Evolutionary conservation across 768 basidiomycete genomes (phyloP).

Genomic region (Brasilioporus rufonigricans): DNA sequence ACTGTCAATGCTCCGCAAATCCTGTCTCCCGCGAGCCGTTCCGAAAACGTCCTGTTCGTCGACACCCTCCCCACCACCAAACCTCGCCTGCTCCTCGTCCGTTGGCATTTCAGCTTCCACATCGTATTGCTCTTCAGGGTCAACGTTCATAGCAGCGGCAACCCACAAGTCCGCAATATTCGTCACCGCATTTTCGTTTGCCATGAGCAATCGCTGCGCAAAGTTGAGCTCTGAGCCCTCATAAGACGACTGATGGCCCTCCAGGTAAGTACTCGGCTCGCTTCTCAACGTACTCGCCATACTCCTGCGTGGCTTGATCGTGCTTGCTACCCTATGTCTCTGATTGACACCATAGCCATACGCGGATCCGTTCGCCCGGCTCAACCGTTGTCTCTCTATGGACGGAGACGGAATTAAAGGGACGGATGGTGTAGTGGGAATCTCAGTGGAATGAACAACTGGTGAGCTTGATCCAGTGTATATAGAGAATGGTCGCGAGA

Average conservation of each 20-base stretch:
- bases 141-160: slow-evolving; percentile 92
- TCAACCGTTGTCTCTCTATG: slow-evolving; percentile 47
- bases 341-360: slow-evolving; percentile 70
- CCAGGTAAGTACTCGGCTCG: slow-evolving; percentile 45
- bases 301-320: slow-evolving; percentile 50
- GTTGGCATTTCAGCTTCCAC: slow-evolving; percentile 30
- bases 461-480: slow-evolving; percentile 55
- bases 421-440: slow-evolving; percentile 39
- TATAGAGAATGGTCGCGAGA: slow-evolving; percentile 56
- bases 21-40: slow-evolving; percentile 16
- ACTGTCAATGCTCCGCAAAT: slow-evolving; percentile 14
- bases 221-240: slow-evolving; percentile 70
- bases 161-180: slow-evolving; percentile 98
- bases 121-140: slow-evolving; percentile 79
- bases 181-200: slow-evolving; percentile 93
- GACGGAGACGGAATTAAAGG: slow-evolving; percentile 44
- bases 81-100: slow-evolving; percentile 24
- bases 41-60: slow-evolving; percentile 33
- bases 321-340: slow-evolving; percentile 53
- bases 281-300: slow-evolving; percentile 50
- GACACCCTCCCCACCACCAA: slow-evolving; percentile 47
- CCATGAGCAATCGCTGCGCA: slow-evolving; percentile 83
- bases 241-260: slow-evolving; percentile 40
- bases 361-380: slow-evolving; percentile 69
- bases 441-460: slow-evolving; percentile 34